phyloP scores from a whole-genome alignment of 2,329 filamentous ascomycete genomes.

The Arthrobotrys megalospora region DNA sequence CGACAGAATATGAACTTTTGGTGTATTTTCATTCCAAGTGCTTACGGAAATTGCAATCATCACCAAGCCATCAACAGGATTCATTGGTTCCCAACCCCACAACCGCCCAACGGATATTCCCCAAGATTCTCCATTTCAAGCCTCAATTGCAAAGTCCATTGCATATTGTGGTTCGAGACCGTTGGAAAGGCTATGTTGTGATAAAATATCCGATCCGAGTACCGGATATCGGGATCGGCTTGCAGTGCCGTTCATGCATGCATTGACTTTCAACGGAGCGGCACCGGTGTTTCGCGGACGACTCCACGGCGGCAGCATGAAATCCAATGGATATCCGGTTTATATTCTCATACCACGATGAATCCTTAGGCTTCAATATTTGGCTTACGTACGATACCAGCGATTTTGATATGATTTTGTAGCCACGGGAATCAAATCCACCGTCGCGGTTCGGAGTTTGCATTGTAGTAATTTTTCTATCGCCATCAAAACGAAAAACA shows the following conservation, averaged over 20 bases:
- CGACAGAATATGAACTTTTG: conserved; percentile 8
- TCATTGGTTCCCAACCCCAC: neutral
- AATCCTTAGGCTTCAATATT: neutral
- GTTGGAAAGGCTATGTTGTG: neutral
- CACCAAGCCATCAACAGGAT: conserved; percentile 9
- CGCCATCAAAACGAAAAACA: neutral
- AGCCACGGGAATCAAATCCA: neutral
- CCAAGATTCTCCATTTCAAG: conserved; percentile 5
- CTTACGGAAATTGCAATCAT: conserved; percentile 28
- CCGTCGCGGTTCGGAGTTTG: neutral
- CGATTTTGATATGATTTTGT: neutral
- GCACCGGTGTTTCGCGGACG: conserved; percentile 1
- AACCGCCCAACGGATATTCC: neutral
- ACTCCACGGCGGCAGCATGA: conserved; percentile 19
- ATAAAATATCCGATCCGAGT: conserved; percentile 9
- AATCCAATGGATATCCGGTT: neutral
- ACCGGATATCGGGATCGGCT: conserved; percentile 2
- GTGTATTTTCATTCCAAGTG: conserved; percentile 16
- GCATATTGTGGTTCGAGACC: conserved; percentile 1
- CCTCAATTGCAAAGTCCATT: neutral
- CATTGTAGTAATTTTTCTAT: neutral
- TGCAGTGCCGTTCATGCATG: conserved; percentile 1
- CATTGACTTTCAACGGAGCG: conserved; percentile 13
- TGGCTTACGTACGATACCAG: neutral
- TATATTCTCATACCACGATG: neutral